Evolutionary conservation across 768 basidiomycete genomes (phyloP), one percentile per base, ranked within the genome.

Genomic region (Calocybe gangraenosa): DNA sequence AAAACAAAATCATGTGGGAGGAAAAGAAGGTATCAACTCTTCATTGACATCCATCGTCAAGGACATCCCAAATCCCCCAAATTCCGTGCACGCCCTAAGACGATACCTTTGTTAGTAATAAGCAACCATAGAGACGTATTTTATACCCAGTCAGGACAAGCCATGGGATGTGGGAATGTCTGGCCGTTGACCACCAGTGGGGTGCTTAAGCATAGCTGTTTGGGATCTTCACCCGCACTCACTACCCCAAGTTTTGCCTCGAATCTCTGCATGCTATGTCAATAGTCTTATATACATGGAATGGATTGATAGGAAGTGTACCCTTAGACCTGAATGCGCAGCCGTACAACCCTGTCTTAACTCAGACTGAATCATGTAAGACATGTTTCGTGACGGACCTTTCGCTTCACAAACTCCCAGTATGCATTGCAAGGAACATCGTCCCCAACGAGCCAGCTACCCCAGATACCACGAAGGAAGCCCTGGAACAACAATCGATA

Each of bases 381-480:
- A 20, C 22, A 15, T 33, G 28, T 7, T 18, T 15, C 14, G 28
- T 15, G n/a, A 30, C n/a, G 31, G 3, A 43, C 42, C 32, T 43
- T 43, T 4, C 3, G 2, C 7, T 20, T 21, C 7, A 34, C 34
- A 15, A 7, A 14, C 34, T 33, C 42, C 32, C 42, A 43, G 20
- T 34, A 43, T 7, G 42, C 7, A 1, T 19, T 14, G 22, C 42
- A 43, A 14, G 20, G 17, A 14, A 34, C 32, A n/a, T 43, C 42
- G 18, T 34, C 25, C 31, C 22, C 33, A 20, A 35, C 42, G 8
- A 43, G 23, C 42, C 42, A 43, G 21, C 35, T 22, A 11, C 42
- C 42, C 15, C 21, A 43, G 14, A 34, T 25, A 2, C 42, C 42
- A n/a, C n/a, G n/a, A n/a, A n/a, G n/a, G n/a, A n/a, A n/a, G n/a